Evolutionary conservation across 129 eudicot species (phyloP).

Genomic region (Silybum marianum): DNA sequence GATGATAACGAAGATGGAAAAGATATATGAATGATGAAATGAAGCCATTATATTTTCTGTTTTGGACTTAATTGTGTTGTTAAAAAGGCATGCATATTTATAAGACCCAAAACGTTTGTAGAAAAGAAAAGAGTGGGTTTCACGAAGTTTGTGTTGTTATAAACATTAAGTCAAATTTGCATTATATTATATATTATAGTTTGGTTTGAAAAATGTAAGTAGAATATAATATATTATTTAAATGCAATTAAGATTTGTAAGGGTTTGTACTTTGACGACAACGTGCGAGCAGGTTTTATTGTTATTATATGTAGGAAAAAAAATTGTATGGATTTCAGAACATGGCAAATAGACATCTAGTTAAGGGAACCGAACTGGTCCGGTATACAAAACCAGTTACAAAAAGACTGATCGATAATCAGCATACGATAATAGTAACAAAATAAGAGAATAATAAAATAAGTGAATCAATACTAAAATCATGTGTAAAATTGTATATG

Average conservation of each 20-base stretch:
- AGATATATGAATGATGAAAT: conserved; percentile 21
- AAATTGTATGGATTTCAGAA: not conserved
- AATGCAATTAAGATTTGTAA: conserved; percentile 1
- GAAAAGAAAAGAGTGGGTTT: conserved; percentile 33
- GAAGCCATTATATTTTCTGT: conserved; percentile 49
- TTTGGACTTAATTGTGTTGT: conserved; percentile 18
- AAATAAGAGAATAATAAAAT: no score
- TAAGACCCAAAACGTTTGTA: conserved; percentile 27
- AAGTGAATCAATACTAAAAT: no score
- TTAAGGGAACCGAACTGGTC: not conserved
- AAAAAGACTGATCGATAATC: no score
- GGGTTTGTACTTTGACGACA: conserved; percentile 18
- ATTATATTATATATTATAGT: not conserved
- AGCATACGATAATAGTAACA: no score
- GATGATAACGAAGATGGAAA: conserved; percentile 30
- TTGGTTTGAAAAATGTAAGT: not conserved
- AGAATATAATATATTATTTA: not conserved
- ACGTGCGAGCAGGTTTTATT: conserved; percentile 45
- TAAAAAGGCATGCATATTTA: conserved; percentile 35
- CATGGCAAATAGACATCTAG: not conserved
- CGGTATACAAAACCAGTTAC: not conserved
- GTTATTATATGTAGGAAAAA: not conserved
- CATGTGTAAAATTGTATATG: no score
- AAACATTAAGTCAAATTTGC: conserved; percentile 19
- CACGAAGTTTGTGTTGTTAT: conserved; percentile 47